A percentile compares a stretch with the other conserved stretches of the same genome.
Conservation (phyloP, 768 basidiomycete genomes). For the Sistotremastrum niveocremeum region DNA sequence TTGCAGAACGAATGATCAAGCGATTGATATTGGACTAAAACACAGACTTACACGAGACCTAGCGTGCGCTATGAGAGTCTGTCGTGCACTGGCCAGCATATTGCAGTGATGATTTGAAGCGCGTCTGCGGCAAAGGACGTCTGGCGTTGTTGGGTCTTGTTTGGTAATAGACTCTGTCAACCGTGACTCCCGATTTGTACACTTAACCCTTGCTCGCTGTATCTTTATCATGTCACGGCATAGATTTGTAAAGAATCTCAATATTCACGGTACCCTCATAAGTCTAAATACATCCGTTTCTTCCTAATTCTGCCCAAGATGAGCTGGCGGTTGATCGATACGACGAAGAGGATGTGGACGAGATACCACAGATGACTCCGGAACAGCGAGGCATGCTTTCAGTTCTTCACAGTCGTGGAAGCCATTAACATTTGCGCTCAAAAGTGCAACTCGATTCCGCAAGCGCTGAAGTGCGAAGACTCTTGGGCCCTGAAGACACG, state of each 20-base stretch:
- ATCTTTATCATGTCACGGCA: conserved; percentile 71
- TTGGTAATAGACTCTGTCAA: no score
- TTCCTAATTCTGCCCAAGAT: conserved; percentile 28
- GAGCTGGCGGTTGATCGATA: conserved; percentile 78
- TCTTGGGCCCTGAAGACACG: conserved; percentile 51
- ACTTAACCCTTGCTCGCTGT: neutral
- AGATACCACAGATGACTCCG: conserved; percentile 34
- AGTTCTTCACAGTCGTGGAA: neutral
- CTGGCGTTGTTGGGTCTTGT: no score
- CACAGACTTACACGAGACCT: conserved; percentile 33
- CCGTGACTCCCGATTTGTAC: no score
- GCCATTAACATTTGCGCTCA: conserved; percentile 20
- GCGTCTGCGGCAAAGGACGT: neutral
- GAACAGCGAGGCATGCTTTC: conserved; percentile 59
- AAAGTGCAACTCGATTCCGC: conserved; percentile 53
- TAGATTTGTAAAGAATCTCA: conserved; percentile 74
- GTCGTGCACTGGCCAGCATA: conserved; percentile 44
- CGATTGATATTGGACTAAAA: neutral
- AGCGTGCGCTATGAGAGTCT: conserved; percentile 24
- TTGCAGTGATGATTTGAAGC: neutral
- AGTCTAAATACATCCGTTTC: neutral
- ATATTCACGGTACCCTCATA: conserved; percentile 45
- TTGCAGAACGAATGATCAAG: conserved; percentile 45
- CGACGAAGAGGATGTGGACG: conserved; percentile 61
- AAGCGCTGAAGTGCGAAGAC: conserved; percentile 48